Evolutionary conservation across 441 rosid species (phyloP), one percentile per base, ranked within the genome.

Genomic region (Gossypium lobatum): DNA sequence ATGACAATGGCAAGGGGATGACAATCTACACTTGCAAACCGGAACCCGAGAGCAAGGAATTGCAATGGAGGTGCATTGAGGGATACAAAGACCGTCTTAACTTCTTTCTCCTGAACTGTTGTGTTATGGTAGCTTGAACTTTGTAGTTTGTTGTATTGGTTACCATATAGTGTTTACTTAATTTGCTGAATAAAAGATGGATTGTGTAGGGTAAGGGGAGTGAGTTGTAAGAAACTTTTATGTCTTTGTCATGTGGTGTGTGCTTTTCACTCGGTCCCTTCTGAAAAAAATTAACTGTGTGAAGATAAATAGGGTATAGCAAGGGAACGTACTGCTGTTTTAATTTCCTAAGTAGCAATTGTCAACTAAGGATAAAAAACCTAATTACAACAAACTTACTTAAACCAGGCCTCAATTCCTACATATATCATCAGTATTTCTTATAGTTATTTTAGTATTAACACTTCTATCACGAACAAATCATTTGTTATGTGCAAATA

Each of bases 31-130:
- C 93, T 1, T 88, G 93, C 81, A 72, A 79, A 45, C 98, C 97
- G 0, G 70, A 79, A 1, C 75, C 80, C 10, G 75, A 72, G 37
- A 77, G 75, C 1, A 70, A 73, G 75, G 85, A 83, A 71, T 64
- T 91, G 81, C 76, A 52, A 13, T 94, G 98, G 98, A 86, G 66
- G 77, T 89, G 84, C 74, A 81, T 85, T 16, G 88, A 84, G 18
- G 87, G 89, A 20, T 73, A 84, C 80, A 77, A 73, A 71, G 84
- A 83, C 81, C 77, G 84, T 68, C 88, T 89, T 5, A 89, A 88
- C 74, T 89, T 87, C 81, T 92, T 89, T 72, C 91, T 94, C 72
- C 80, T 76, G 14, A 92, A 92, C 73, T 94, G 98, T 81, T 89
- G 90, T 73, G 91, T 92, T 23, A 91, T 94, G 98, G 77, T 84